Base-by-base conservation (phyloP, 2,329 filamentous ascomycete genomes). In the Pyrenophora seminiperda region DNA sequence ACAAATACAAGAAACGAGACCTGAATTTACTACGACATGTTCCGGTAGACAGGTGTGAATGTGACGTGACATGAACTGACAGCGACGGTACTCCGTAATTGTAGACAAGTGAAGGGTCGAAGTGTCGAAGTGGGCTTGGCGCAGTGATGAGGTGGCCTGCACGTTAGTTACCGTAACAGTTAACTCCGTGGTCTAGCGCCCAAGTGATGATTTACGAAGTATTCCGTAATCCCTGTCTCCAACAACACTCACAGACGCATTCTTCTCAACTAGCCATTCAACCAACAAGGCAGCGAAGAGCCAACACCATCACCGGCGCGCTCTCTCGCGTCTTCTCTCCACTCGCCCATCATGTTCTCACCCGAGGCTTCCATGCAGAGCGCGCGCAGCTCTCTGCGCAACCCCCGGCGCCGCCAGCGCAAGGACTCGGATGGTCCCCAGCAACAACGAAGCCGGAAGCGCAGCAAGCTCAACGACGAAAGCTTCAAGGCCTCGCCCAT, bases 391-490 rank as follows among this genome's bases (percentile, higher is more conserved):
- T 70, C 73, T 11, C 66, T 72, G 62, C 73, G 76, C 53, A 78
- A 78, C 56, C 75, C 76, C 31, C 72, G 75, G 52, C 70, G 77
- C 53, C 70, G 77, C 60, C 74, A 74, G 60, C 75, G 77, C 66
- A 72, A 74, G 48, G 75, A 77, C 56, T 75, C 74, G 40, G 76
- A 77, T 41, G 75, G 72, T 39, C 58, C 70, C 13, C 69, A 71
- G 36, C 75, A 76, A 41, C 74, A 75, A 17, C 71, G 74, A 50
- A 50, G 47, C 42, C 68, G 76, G 27, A 79, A 80, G 66, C 72
- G 76, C 43, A 79, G 75, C 68, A 79, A 78, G 56, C 59, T 80
- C 46, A 72, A 70, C 45, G 72, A 75, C 31, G 73, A 75, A 22
- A 73, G 67, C n/a, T 77, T 76, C 43, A 51, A 61, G 11, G 56